These are phyloP conservation scores for Candida xyloterini DNA, from an alignment of 805 yeast species.

Conservation along the genomic window DNA sequence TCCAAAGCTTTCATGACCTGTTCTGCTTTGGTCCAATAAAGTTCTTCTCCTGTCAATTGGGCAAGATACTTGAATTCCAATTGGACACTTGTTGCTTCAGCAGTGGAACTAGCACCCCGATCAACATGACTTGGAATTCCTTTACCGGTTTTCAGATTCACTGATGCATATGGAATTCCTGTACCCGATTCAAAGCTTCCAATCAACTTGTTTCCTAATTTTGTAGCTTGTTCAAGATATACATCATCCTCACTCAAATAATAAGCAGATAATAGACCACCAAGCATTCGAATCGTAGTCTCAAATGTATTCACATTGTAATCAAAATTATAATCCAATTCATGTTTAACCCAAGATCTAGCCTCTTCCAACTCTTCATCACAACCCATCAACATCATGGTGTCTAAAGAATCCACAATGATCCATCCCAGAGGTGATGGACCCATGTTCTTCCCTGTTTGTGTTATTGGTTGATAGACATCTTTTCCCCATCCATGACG, in stretches of 20 bases:
- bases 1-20: slow-evolving; percentile 70
- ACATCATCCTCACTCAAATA: slow-evolving; percentile 66
- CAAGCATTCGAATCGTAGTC: slow-evolving; percentile 92
- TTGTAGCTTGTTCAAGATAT: slow-evolving; percentile 74
- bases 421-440: slow-evolving; percentile 88
- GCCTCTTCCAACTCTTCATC: slow-evolving; percentile 62
- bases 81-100: slow-evolving; percentile 86
- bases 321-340: slow-evolving; percentile 67
- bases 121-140: slow-evolving; percentile 63
- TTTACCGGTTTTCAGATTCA: slow-evolving; percentile 63
- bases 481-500: slow-evolving; percentile 83
- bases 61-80: slow-evolving; percentile 82
- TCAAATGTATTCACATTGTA: slow-evolving; percentile 81
- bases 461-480: slow-evolving; percentile 65
- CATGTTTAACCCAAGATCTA: slow-evolving; percentile 69
- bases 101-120: slow-evolving; percentile 80
- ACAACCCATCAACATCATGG: slow-evolving; percentile 73
- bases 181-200: slow-evolving; percentile 64
- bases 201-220: slow-evolving; percentile 68
- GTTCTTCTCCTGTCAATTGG: slow-evolving; percentile 70
- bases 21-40: slow-evolving; percentile 80
- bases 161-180: slow-evolving; percentile 78
- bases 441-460: slow-evolving; percentile 70
- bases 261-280: slow-evolving; percentile 84
- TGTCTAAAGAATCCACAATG: slow-evolving; percentile 83